phyloP scores from a whole-genome alignment of 169 alveolate genomes.

The Cryptosporidium canis region DNA sequence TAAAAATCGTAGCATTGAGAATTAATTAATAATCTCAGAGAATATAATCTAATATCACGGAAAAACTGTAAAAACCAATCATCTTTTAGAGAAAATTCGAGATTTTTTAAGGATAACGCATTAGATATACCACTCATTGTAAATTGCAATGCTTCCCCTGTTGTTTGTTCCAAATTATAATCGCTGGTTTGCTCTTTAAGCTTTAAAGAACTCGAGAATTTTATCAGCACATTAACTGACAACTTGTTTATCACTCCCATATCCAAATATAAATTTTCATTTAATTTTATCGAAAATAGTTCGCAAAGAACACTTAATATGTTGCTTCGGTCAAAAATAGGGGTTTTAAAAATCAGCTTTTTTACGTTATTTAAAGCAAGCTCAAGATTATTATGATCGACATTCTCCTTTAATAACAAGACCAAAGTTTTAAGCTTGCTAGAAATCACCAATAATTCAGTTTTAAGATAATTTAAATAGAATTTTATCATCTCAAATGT shows the following conservation, averaged over 20 bases:
- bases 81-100: not conserved
- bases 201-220: no score
- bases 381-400: not conserved
- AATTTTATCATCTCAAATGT: not conserved
- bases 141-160: no score
- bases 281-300: not conserved
- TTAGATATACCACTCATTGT: no score
- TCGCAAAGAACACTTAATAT: not conserved
- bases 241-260: not conserved
- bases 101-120: not conserved
- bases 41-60: not conserved
- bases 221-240: not conserved
- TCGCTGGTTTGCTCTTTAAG: no score
- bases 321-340: not conserved
- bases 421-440: conserved; percentile 2
- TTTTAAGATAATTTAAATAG: not conserved
- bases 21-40: not conserved
- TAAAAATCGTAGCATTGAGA: not conserved
- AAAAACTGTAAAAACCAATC: not conserved
- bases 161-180: no score
- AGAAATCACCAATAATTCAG: not conserved
- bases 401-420: not conserved
- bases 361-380: not conserved
- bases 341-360: not conserved
- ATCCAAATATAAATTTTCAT: not conserved